Conservation (phyloP, 176 grass and related monocot genomes). For the Guadua angustifolia region DNA sequence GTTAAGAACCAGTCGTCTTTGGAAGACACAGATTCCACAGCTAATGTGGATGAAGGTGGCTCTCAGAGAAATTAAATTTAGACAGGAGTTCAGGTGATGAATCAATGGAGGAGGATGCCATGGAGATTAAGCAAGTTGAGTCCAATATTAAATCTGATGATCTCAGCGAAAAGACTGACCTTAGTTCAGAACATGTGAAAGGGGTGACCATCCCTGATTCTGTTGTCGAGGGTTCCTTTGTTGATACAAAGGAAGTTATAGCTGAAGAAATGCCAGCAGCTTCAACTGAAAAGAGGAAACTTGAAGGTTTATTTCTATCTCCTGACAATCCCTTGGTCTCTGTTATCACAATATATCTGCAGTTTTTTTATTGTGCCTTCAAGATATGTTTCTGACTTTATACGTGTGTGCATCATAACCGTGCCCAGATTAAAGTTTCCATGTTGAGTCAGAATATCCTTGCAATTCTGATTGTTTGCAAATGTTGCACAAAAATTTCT, state of each 20-base stretch:
- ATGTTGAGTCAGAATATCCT: conserved; percentile 14
- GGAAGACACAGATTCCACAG: conserved; percentile 71
- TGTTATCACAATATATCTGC: neutral
- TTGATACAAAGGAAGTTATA: conserved; percentile 57
- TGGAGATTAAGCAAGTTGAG: conserved; percentile 75
- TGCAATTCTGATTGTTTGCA: conserved; percentile 17
- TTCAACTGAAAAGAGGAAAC: conserved; percentile 85
- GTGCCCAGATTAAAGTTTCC: neutral
- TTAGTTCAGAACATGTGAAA: conserved; percentile 60
- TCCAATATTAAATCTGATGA: conserved; percentile 61
- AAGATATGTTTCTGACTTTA: neutral
- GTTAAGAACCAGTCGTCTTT: conserved; percentile 71
- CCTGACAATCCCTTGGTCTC: neutral
- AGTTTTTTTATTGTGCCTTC: conserved; percentile 1
- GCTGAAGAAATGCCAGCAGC: conserved; percentile 60
- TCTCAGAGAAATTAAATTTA: conserved; percentile 97
- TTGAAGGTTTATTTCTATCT: conserved; percentile 71
- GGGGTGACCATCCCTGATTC: conserved; percentile 50
- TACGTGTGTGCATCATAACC: neutral
- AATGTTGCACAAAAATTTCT: conserved; percentile 21
- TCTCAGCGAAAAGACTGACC: conserved; percentile 47
- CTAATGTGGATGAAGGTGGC: conserved; percentile 68
- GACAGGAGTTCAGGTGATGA: conserved; percentile 99
- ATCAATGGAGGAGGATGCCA: conserved; percentile 93
- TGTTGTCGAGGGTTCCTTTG: conserved; percentile 43